These are phyloP conservation scores for Pseudopithomyces chartarum DNA, from an alignment of 2,329 filamentous ascomycete genomes.

Conservation along the genomic window DNA sequence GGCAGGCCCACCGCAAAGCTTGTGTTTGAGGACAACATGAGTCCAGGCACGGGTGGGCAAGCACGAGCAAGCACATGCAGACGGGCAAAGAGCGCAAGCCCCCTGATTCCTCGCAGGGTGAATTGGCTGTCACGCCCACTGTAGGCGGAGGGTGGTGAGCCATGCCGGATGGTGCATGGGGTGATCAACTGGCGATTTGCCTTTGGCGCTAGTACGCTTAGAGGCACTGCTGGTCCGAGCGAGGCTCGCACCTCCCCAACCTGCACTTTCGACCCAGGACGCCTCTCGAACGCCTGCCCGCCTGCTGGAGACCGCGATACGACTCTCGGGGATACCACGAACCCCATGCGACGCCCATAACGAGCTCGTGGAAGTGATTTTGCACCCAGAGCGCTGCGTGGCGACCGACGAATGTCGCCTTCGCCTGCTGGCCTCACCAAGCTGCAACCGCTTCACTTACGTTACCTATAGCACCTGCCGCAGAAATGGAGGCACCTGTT, in stretches of 20 bases:
- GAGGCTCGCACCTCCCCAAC: conserved; percentile 30
- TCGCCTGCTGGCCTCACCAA: conserved; percentile 30
- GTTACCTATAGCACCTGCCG: conserved; percentile 2
- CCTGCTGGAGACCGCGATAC: conserved; percentile 15
- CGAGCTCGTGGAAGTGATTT: conserved; percentile 25
- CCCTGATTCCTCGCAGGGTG: background rate
- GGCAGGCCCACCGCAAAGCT: background rate
- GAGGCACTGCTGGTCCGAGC: conserved; percentile 12
- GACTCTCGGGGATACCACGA: background rate
- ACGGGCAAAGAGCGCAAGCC: background rate
- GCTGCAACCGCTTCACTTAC: conserved; percentile 23
- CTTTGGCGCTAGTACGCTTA: conserved; percentile 10
- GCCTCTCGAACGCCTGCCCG: conserved; percentile 10
- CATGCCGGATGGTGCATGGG: background rate
- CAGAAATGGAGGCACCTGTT: conserved; percentile 33
- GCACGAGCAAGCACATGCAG: background rate
- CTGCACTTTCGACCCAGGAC: conserved; percentile 24
- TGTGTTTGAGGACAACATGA: background rate
- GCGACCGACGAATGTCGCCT: conserved; percentile 33
- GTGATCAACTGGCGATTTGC: conserved; percentile 26
- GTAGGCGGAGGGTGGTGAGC: background rate
- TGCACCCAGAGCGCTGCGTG: conserved; percentile 26
- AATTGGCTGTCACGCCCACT: too few species aligned
- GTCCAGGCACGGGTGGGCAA: background rate
- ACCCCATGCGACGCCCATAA: conserved; percentile 29